Base-by-base conservation (phyloP, 2,329 filamentous ascomycete genomes). In the Apiospora hydei region DNA sequence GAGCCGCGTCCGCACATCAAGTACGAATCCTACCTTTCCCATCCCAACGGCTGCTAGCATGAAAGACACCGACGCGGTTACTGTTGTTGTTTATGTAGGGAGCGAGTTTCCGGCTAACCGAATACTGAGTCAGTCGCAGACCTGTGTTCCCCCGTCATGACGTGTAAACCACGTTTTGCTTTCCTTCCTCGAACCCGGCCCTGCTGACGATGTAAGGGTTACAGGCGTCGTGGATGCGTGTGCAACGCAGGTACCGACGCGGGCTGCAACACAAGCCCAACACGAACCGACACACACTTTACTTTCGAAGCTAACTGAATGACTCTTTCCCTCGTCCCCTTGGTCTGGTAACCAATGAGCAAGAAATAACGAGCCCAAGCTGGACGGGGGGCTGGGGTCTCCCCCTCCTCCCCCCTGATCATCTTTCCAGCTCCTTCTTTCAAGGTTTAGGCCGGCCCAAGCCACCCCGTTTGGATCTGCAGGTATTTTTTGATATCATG, bases 201-300 rank as follows among this genome's bases (percentile, higher is more conserved):
- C 21, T 49, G 46, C 46, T 30, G 26, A 30, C 3, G 16, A 26
- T 3, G 14, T 41, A 41, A 64, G 30, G 57, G 57, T 64, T 64
- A 41, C 57, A 64, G 57, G 57, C 57, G 57, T 41, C 57, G 57
- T 64, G 57, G 57, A 41, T 46, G 34, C 21, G 34, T 61, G 34
- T 64, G 57, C 53, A 64, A 64, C 57, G 57, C 57, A 64, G 57
- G 57, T 64, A 64, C 57, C 57, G 26, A 30, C 26, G 57, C 57
- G 34, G 34, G 53, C 53, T 61, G 53, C 53, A 61, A 61, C 53
- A 61, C 30, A 61, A 18, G 10, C 7, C 53, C 53, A 61, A 38
- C 53, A 61, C 51, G 30, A 16, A 47, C 44, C 16, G 14, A 47
- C 44, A n/a, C 47, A 24, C 47, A 57, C 26, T 34, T 34, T 26